These are phyloP conservation scores for Petrea volubilis DNA, from an alignment of 257 asterid genomes.

Conservation along the genomic window DNA sequence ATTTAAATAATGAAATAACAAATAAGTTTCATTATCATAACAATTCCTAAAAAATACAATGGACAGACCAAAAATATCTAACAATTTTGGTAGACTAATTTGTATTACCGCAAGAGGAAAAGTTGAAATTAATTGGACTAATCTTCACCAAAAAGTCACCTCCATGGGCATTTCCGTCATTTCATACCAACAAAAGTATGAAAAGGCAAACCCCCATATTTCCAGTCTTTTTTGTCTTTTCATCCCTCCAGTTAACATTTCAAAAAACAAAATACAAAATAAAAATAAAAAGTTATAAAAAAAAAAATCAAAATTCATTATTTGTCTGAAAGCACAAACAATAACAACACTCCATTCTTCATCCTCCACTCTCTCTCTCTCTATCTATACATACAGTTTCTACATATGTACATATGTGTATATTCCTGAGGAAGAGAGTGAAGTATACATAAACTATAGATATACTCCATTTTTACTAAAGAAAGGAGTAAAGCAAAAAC, in stretches of 20 bases:
- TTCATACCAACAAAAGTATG: background rate
- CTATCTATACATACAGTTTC: conserved; percentile 32
- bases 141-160: background rate
- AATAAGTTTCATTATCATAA: background rate
- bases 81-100: background rate
- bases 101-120: background rate
- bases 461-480: background rate
- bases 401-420: background rate
- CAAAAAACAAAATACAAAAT: conserved; percentile 8
- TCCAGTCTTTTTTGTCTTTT: conserved; percentile 24
- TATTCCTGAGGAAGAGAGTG: conserved; percentile 3
- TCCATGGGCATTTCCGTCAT: conserved; percentile 17
- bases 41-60: background rate
- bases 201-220: no score
- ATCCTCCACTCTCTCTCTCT: conserved; percentile 33
- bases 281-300: background rate
- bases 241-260: conserved; percentile 17
- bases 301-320: conserved; percentile 24
- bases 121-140: conserved; percentile 19
- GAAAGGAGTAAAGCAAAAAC: conserved; percentile 13
- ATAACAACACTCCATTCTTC: conserved; percentile 27
- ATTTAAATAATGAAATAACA: no score
- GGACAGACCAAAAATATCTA: background rate
- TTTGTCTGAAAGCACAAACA: conserved; percentile 30
- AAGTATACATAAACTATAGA: background rate